Conservation (phyloP, 495 filamentous ascomycete species). For the Hyphodiscus hymeniophilus region DNA sequence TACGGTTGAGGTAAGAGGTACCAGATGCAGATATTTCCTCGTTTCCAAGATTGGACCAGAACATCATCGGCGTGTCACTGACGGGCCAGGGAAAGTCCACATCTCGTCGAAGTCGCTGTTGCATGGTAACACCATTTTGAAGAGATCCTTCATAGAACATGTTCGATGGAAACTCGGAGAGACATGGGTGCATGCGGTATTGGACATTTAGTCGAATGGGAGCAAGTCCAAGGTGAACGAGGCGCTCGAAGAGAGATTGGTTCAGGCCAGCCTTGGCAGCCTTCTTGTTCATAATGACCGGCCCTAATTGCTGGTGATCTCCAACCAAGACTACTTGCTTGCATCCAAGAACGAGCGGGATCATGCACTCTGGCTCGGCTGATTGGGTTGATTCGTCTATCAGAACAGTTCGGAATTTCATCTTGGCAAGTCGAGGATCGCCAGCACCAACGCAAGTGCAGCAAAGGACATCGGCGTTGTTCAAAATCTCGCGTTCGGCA, state of each 20-base stretch:
- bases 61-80: constrained; percentile 96
- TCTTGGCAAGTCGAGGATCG: constrained; percentile 87
- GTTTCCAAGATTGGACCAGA: constrained; percentile 97
- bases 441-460: constrained; percentile 98
- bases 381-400: constrained; percentile 99
- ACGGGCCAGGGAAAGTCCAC: constrained; percentile 99
- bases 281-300: constrained; percentile 99
- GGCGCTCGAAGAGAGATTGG: constrained; percentile 93
- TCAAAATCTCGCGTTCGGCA: constrained; percentile 92
- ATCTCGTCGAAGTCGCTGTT: constrained; percentile 80
- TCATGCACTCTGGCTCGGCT: constrained; percentile 99
- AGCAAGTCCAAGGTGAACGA: constrained; percentile 86
- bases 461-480: constrained; percentile 96
- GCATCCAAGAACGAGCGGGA: constrained; percentile 92
- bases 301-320: constrained; percentile 96
- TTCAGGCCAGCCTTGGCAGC: constrained; percentile 95
- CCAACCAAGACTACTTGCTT: constrained; percentile 98
- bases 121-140: constrained; percentile 92
- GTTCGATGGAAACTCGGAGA: constrained; percentile 97
- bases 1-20: constrained; percentile 96
- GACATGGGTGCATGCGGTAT: constrained; percentile 98
- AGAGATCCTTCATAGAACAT: constrained; percentile 99
- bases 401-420: constrained; percentile 95
- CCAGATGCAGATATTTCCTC: constrained; percentile 97
- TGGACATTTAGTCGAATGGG: constrained; percentile 95